phyloP scores from a whole-genome alignment of 768 basidiomycete species.

The Pholiota conissans region DNA sequence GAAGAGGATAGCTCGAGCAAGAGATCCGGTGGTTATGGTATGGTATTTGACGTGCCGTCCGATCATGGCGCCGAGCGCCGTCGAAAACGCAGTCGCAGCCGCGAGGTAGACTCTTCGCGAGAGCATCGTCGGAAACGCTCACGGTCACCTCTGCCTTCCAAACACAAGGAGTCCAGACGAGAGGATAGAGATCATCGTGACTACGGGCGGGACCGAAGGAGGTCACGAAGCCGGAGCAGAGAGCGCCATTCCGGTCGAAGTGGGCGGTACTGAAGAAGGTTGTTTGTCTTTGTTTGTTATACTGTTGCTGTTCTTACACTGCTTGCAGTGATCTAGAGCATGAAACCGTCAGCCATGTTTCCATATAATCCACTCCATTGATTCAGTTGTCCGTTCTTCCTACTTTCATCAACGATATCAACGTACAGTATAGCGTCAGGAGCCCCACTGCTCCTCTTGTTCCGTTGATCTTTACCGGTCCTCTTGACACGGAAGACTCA shows the following conservation, averaged over 20 bases:
- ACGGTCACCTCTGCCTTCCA: slow-evolving; percentile 33
- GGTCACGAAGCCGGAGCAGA: slow-evolving; percentile 25
- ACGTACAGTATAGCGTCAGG: not conserved
- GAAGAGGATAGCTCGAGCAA: slow-evolving; percentile 31
- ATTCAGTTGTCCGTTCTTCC: not conserved
- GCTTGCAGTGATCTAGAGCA: not conserved
- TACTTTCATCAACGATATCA: not conserved
- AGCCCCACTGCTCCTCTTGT: not conserved
- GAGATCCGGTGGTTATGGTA: slow-evolving; percentile 52
- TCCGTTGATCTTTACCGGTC: not conserved
- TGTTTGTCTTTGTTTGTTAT: slow-evolving; percentile 17
- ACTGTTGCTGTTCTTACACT: not conserved
- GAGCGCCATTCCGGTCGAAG: slow-evolving; percentile 25
- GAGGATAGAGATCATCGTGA: slow-evolving; percentile 26
- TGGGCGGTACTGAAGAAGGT: slow-evolving; percentile 18
- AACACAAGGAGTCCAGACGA: slow-evolving; percentile 26
- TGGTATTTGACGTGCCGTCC: slow-evolving; percentile 84
- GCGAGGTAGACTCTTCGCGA: slow-evolving; percentile 33
- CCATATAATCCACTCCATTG: not conserved
- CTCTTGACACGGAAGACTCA: not conserved
- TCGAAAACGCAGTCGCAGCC: slow-evolving; percentile 54
- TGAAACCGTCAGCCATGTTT: not conserved
- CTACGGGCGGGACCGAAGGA: slow-evolving; percentile 16
- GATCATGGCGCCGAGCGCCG: slow-evolving; percentile 35
- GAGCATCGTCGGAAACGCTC: slow-evolving; percentile 36